Base-by-base conservation (phyloP, 257 asterid genomes). In the Capsicum baccatum region DNA sequence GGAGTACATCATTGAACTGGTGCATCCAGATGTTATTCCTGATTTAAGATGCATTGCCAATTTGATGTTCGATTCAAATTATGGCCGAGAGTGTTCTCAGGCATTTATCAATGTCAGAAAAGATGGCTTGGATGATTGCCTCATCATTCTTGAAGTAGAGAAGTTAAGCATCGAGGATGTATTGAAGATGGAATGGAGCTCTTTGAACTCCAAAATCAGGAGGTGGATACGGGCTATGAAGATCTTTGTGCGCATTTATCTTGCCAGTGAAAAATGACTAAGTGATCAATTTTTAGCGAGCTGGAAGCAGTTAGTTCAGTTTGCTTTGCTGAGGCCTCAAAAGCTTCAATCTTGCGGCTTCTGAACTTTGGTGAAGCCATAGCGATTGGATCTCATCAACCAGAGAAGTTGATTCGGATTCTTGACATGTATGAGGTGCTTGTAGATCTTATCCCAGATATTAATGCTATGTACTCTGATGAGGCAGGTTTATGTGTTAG, bases 351-450 rank as follows among this genome's bases (percentile, higher is more conserved):
- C 8, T 67, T 93, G 90, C 97, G 91, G 88, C 97, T 96, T 58
- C 86, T 96, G 83, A 91, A 92, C 70, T 94, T 96, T 70, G 90
- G 93, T 16, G 98, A 92, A 70, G 98, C 98, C 79, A 90, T 96
- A 54, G 89, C 99, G 58, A 90, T 96, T 7, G 95, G 97, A 26
- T 97, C 97, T 63, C 97, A 89, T 48, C 93, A 92, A 62, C 99
- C 98, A 0, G 99, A 96, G 69, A 93, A 94, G 89, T 68, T 96
- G 90, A 89, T 93, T 44, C 90, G 98, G 85, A 88, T 96, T 82
- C 97, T 96, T 13, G 96, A 93, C 88, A 92, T 94, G 98, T 92
- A 93, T 19, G 99, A 96, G 89, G 95, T 92, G 58, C 96, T 94
- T 3, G 93, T 89, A 0, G 97, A 90, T 48, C 97, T 96, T 58